phyloP scores from a whole-genome alignment of 108 stramenopile genomes.

The Skeletonema menzelii region DNA sequence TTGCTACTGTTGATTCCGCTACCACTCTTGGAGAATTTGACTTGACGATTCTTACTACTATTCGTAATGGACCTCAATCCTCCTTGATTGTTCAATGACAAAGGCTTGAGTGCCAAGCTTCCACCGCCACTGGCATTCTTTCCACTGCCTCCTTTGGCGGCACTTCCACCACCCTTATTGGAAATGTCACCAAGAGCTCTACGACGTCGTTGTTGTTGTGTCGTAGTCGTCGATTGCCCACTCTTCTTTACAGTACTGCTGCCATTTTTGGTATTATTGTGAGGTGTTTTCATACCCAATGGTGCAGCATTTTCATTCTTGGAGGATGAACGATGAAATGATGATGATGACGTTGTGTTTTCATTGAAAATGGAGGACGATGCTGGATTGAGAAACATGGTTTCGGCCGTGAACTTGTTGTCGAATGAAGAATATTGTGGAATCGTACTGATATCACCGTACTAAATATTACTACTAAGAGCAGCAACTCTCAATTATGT shows the following conservation, averaged over 20 bases:
- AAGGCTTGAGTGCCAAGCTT: slow-evolving; percentile 11
- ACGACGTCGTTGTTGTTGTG: slow-evolving; percentile 32
- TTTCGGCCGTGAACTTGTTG: neutral
- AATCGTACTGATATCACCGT: neutral
- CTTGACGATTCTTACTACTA: slow-evolving; percentile 5
- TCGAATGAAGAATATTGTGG: neutral
- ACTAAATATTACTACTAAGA: neutral
- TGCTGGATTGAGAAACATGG: slow-evolving; percentile 39
- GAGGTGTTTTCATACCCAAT: slow-evolving; percentile 19
- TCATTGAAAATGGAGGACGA: slow-evolving; percentile 8
- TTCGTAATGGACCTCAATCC: slow-evolving; percentile 3
- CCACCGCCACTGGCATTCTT: neutral
- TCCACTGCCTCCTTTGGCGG: slow-evolving; percentile 1
- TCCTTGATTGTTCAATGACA: neutral
- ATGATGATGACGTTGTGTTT: neutral
- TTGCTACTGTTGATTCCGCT: neutral
- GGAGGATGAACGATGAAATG: slow-evolving; percentile 1
- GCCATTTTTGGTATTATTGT: slow-evolving; percentile 14
- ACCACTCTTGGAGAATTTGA: slow-evolving; percentile 7
- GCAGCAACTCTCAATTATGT: neutral
- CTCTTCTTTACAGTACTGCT: slow-evolving; percentile 6
- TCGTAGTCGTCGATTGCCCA: slow-evolving; percentile 6
- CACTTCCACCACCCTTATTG: slow-evolving; percentile 18
- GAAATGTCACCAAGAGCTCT: slow-evolving; percentile 47
- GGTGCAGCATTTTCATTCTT: slow-evolving; percentile 30